phyloP scores from a whole-genome alignment of 805 yeast species.

The Candida nitratophila region DNA sequence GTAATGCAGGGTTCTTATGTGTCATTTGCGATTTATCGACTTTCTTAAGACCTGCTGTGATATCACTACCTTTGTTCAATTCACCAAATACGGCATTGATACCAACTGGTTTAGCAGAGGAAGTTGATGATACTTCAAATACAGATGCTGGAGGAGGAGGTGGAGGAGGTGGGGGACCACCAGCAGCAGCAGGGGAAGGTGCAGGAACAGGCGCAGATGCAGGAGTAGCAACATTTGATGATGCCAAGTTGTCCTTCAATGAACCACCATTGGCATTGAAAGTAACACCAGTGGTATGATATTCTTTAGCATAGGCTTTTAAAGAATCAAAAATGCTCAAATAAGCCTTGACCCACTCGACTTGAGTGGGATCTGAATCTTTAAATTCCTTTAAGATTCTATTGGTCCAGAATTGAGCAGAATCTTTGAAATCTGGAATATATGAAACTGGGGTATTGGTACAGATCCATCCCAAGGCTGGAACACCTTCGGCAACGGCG shows the following conservation, averaged over 20 bases:
- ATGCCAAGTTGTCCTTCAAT: constrained; percentile 42
- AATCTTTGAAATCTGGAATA: constrained; percentile 79
- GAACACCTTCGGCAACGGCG: constrained; percentile 82
- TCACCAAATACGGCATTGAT: constrained; percentile 90
- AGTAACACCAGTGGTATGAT: constrained; percentile 76
- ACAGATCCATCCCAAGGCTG: constrained; percentile 88
- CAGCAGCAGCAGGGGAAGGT: constrained; percentile 29
- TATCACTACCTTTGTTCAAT: constrained; percentile 74
- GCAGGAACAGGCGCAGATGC: constrained; percentile 23
- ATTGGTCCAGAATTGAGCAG: constrained; percentile 92
- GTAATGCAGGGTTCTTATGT: constrained; percentile 81
- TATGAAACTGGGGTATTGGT: constrained; percentile 66
- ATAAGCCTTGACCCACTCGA: constrained; percentile 75
- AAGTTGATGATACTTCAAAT: constrained; percentile 33
- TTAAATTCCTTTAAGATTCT: constrained; percentile 79
- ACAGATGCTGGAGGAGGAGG: constrained; percentile 78
- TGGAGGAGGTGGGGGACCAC: constrained; percentile 69
- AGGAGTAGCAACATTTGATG: constrained; percentile 8
- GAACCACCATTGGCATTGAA: constrained; percentile 65
- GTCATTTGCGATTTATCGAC: constrained; percentile 93
- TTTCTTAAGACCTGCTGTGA: constrained; percentile 82
- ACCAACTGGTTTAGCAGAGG: constrained; percentile 32
- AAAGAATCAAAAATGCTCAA: constrained; percentile 61
- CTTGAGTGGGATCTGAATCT: constrained; percentile 61
- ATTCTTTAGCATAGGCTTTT: constrained; percentile 65